Conservation (phyloP, 495 filamentous ascomycete genomes). For the Lophiotrema nucula region DNA sequence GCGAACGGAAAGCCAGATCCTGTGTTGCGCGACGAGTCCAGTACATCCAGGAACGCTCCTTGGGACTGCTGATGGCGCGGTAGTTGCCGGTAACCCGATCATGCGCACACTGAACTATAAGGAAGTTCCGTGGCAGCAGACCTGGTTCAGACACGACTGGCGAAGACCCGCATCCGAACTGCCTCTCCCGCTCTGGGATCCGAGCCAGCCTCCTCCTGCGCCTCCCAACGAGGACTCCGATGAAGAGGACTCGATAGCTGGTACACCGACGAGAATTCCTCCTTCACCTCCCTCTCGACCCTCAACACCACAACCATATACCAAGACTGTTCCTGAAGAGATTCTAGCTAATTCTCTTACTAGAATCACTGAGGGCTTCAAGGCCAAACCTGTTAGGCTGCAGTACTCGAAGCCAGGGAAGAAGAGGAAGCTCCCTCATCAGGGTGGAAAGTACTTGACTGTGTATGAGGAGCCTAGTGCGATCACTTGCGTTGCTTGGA, state of each 20-base stretch:
- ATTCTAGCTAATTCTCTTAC: slow-evolving; percentile 37
- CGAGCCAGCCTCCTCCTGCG: not conserved
- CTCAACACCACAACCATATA: not conserved
- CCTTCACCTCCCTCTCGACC: too few relatives aligned
- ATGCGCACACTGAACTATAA: slow-evolving; percentile 54
- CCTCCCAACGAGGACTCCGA: slow-evolving; percentile 6
- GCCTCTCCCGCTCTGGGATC: not conserved
- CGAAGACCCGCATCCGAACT: slow-evolving; percentile 38
- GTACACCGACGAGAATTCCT: too few relatives aligned
- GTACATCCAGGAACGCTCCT: slow-evolving; percentile 56
- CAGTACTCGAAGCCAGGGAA: not conserved
- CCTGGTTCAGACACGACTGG: slow-evolving; percentile 66
- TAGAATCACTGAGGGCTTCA: slow-evolving; percentile 61
- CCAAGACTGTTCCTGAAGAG: not conserved
- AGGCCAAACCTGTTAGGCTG: slow-evolving; percentile 43
- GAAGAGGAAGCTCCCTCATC: slow-evolving; percentile 36
- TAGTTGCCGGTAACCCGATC: slow-evolving; percentile 57
- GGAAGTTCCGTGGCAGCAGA: slow-evolving; percentile 55
- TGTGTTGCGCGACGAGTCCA: slow-evolving; percentile 45
- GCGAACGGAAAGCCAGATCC: slow-evolving; percentile 42
- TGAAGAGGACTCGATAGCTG: not conserved
- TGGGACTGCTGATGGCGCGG: slow-evolving; percentile 58
- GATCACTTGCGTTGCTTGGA: slow-evolving; percentile 62
- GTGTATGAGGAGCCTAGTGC: slow-evolving; percentile 60
- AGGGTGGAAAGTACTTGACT: slow-evolving; percentile 44